Percentiles rank a stretch among this genome's conserved stretches.
Conservation (phyloP, 495 filamentous ascomycete genomes). For the Neurospora intermedia region DNA sequence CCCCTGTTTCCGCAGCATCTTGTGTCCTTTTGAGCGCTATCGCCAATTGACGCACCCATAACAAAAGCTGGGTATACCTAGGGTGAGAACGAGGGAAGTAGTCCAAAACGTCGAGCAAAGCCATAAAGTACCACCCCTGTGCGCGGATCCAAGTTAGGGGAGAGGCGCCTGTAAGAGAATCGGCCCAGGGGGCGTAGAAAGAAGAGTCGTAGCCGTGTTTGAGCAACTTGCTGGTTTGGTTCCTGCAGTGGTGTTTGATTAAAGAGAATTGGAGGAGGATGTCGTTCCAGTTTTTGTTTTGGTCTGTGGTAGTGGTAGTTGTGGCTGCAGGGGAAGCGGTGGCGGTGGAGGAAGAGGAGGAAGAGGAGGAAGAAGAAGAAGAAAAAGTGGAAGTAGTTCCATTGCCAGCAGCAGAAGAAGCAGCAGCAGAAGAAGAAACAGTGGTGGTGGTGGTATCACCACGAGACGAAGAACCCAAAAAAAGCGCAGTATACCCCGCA, state of each 20-base stretch:
- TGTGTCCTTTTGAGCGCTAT: constrained; percentile 32
- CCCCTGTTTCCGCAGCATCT: constrained; percentile 34
- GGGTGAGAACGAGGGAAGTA: not conserved
- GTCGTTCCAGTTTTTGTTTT: constrained; percentile 19
- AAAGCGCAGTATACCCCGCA: constrained; percentile 33
- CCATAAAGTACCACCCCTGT: constrained; percentile 51
- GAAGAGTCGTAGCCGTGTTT: constrained; percentile 39
- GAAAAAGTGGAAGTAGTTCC: too few species aligned
- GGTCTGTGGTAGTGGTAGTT: not conserved
- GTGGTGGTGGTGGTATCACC: constrained; percentile 19
- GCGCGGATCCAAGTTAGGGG: constrained; percentile 49
- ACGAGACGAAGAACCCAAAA: constrained; percentile 12
- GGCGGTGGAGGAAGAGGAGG: too few species aligned
- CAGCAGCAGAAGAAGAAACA: too few species aligned
- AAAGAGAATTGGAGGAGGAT: constrained; percentile 44
- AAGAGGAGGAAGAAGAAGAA: too few species aligned
- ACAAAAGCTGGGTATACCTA: too few species aligned
- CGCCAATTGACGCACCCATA: constrained; percentile 33
- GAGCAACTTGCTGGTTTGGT: too few species aligned
- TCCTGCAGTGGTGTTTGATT: constrained; percentile 42
- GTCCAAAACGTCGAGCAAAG: constrained; percentile 26
- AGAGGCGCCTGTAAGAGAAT: too few species aligned
- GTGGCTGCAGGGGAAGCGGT: too few species aligned
- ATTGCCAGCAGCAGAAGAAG: too few species aligned
- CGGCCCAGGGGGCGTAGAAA: constrained; percentile 35